Base-by-base conservation (phyloP, 2,329 filamentous ascomycete species). In the Neobulgaria alba region DNA sequence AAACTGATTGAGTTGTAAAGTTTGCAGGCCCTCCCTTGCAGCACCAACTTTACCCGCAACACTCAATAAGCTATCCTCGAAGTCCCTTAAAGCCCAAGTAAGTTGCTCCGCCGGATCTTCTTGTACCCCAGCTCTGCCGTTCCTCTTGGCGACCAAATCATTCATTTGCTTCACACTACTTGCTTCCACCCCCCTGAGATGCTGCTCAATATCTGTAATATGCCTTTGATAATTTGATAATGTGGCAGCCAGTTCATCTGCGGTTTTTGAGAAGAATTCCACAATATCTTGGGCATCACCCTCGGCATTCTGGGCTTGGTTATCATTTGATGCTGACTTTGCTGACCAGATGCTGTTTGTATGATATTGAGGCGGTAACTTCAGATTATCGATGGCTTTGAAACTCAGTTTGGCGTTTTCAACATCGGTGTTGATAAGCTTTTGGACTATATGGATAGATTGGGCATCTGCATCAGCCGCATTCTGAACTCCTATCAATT, bases 371-470 rank as follows among this genome's bases (percentile, higher is more conserved):
- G 65, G 61, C 15, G 85, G 85, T 12, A 89, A 68, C 52, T 81
- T 79, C 39, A 88, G 68, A 55, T 85, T 85, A 54, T 87, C 80
- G 21, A 85, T 77, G 16, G 81, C 80, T 42, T 80, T 76, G 67
- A 86, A 85, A 46, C 76, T 77, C 40, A 86, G 71, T 50, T 79
- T 75, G 7, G 82, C 81, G 51, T 88, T 80, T 29, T 77, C 72
- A 17, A 75, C 77, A 57, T 86, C 84, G 46, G 75, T 75, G 52
- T 79, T 72, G 55, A 74, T 75, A 48, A 71, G 64, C 14, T 66
- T 67, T 49, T 75, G 73, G 5, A 75, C 65, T 38, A 68, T 63
- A 15, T 75, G 68, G 39, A 84, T 78, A 16, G 72, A 71, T 35
- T 69, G 65, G 2, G 75, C 75, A 54, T 84, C 80, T 39, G 75